Evolutionary conservation across 192 early-diverging fungal species (phyloP).

Genomic region (Coemansia sp.): DNA sequence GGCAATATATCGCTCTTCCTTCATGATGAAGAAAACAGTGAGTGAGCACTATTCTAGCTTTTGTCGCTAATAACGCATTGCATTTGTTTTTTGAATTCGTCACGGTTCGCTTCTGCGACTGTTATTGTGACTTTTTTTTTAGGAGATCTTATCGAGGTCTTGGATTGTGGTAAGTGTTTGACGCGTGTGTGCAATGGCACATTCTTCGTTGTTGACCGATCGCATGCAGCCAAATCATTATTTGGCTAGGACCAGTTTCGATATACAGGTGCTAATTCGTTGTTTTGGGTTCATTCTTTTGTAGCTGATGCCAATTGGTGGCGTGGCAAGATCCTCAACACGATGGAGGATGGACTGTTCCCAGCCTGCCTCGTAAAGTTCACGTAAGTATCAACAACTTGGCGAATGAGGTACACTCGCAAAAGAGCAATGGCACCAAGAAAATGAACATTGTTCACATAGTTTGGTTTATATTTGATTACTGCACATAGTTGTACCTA

Average conservation of each 20-base stretch:
- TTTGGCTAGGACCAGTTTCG: not conserved
- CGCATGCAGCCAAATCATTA: not conserved
- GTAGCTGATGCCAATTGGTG: conserved; percentile 59
- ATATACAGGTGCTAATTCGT: not conserved
- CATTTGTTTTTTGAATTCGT: not conserved
- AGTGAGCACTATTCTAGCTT: not conserved
- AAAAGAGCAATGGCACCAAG: not conserved
- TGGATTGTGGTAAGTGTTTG: conserved; percentile 46
- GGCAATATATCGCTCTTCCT: not conserved
- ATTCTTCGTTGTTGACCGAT: conserved; percentile 6
- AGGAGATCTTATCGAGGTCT: conserved; percentile 48
- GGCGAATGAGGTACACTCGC: not conserved
- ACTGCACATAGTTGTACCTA: not conserved
- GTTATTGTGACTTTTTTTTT: conserved; percentile 7
- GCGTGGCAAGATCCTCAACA: conserved; percentile 48
- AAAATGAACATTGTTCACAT: conserved; percentile 4
- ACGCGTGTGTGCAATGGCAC: not conserved
- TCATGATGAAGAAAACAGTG: not conserved
- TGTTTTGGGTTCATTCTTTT: not conserved
- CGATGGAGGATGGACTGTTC: conserved; percentile 52
- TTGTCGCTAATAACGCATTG: conserved; percentile 1
- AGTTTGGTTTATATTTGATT: conserved; percentile 1
- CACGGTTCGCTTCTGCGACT: not conserved
- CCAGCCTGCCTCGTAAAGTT: conserved; percentile 57
- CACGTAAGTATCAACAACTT: conserved; percentile 45